Evolutionary conservation across 306 rosid genomes (phyloP).

Genomic region (Casuarina glauca): DNA sequence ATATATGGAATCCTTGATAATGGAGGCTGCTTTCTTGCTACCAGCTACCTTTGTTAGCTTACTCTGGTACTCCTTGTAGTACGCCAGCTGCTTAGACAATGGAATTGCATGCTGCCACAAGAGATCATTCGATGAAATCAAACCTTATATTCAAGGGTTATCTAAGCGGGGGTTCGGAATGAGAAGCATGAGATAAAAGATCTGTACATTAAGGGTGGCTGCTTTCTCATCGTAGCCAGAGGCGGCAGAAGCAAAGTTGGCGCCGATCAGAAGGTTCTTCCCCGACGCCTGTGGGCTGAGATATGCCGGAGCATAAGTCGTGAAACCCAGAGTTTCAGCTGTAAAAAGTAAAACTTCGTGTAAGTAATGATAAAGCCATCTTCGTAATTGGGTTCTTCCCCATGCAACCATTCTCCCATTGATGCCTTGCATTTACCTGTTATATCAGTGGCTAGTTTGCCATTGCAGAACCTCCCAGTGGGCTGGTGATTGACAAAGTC

Average conservation of each 20-base stretch:
- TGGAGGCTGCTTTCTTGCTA: slow-evolving; percentile 61
- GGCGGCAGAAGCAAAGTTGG: slow-evolving; percentile 97
- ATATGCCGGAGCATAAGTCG: slow-evolving; percentile 68
- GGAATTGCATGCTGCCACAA: slow-evolving; percentile 85
- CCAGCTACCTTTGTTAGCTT: slow-evolving; percentile 86
- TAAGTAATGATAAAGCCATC: neutral
- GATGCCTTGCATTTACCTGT: slow-evolving; percentile 53
- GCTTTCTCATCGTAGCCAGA: slow-evolving; percentile 93
- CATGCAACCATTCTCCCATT: neutral
- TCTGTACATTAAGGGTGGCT: slow-evolving; percentile 60
- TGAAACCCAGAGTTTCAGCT: slow-evolving; percentile 88
- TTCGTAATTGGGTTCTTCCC: neutral
- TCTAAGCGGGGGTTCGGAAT: neutral
- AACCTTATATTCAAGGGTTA: neutral
- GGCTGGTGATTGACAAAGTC: slow-evolving; percentile 80
- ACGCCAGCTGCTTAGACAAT: slow-evolving; percentile 66
- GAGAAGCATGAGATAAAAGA: neutral
- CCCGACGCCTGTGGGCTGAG: slow-evolving; percentile 97
- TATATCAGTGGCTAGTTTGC: slow-evolving; percentile 89
- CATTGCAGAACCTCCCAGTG: slow-evolving; percentile 95
- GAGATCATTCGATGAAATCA: neutral
- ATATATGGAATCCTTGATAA: slow-evolving; percentile 67
- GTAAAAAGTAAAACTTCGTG: slow-evolving; percentile 26
- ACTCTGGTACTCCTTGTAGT: slow-evolving; percentile 76
- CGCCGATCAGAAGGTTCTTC: slow-evolving; percentile 84